These are phyloP conservation scores for Leccinum sublutescens DNA, from an alignment of 768 basidiomycete genomes.

Conservation along the genomic window DNA sequence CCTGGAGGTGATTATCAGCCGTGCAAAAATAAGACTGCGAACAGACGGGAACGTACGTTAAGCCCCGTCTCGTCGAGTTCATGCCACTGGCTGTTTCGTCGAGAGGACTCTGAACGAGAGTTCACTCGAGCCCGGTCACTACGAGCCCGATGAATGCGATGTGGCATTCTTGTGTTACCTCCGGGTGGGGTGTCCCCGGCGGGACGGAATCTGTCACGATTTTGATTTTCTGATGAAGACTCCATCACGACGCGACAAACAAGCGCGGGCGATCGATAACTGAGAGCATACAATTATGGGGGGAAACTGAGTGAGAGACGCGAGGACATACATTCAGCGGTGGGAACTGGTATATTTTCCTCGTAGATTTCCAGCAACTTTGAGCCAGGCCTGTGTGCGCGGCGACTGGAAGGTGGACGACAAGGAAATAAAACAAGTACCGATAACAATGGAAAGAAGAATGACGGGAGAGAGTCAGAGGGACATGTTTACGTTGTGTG, in stretches of 20 bases:
- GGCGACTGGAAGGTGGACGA: too few species aligned
- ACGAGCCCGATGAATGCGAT: conserved; percentile 53
- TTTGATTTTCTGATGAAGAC: conserved; percentile 5
- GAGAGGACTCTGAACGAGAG: conserved; percentile 1
- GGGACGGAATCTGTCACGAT: conserved; percentile 11
- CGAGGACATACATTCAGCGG: conserved; percentile 9
- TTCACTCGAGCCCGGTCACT: conserved; percentile 19
- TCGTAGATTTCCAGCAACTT: neutral
- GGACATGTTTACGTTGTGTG: neutral
- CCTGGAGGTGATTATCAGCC: conserved; percentile 32
- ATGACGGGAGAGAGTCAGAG: conserved; percentile 1
- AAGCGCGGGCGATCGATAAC: conserved; percentile 8
- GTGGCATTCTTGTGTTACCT: conserved; percentile 43
- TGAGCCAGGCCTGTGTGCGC: too few species aligned
- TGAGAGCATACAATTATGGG: neutral
- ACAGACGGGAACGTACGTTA: conserved; percentile 41
- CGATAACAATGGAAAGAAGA: too few species aligned
- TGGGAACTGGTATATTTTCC: neutral
- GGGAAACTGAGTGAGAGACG: neutral
- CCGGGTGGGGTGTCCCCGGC: conserved; percentile 17
- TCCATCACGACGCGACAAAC: conserved; percentile 19
- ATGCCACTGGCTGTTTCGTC: conserved; percentile 25
- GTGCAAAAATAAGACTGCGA: neutral
- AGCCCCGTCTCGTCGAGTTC: conserved; percentile 54
- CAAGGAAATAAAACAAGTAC: neutral